phyloP scores from a whole-genome alignment of 202 grass and related monocot genomes.

The Hordeum pubiflorum region DNA sequence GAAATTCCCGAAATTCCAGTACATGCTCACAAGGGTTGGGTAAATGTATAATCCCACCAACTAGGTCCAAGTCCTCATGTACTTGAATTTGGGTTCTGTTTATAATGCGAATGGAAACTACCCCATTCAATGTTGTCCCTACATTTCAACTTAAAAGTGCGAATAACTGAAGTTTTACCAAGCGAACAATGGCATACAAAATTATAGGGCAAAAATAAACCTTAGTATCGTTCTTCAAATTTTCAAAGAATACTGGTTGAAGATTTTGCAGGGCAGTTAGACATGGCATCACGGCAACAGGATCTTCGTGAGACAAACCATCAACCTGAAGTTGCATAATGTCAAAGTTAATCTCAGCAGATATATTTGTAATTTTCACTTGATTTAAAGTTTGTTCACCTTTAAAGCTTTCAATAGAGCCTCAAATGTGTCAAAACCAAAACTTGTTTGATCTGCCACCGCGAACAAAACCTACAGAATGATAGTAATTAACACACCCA shows the following conservation, averaged over 20 bases:
- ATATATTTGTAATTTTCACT: constrained; percentile 19
- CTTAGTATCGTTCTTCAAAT: constrained; percentile 60
- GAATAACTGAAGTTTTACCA: background rate
- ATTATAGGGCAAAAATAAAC: constrained; percentile 26
- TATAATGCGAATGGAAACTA: background rate
- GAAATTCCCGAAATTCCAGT: background rate
- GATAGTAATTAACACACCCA: constrained; percentile 14
- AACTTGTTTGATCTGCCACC: constrained; percentile 24
- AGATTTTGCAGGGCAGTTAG: constrained; percentile 52
- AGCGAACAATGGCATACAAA: background rate
- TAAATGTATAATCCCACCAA: background rate
- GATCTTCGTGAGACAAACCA: constrained; percentile 41
- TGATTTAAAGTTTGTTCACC: constrained; percentile 41
- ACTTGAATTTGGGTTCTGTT: background rate
- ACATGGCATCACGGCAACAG: constrained; percentile 53
- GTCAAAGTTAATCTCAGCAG: constrained; percentile 21
- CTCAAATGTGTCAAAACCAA: constrained; percentile 38
- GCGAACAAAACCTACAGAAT: constrained; percentile 50
- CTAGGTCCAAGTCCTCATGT: background rate
- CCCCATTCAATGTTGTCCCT: background rate
- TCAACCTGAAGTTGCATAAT: constrained; percentile 49
- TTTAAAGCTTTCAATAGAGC: constrained; percentile 53
- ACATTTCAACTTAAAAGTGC: background rate
- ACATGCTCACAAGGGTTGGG: background rate
- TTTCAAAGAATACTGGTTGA: constrained; percentile 54